Evolutionary conservation across 78 protist genomes (phyloP).

Genomic region (Dictyostelium citrinum): DNA sequence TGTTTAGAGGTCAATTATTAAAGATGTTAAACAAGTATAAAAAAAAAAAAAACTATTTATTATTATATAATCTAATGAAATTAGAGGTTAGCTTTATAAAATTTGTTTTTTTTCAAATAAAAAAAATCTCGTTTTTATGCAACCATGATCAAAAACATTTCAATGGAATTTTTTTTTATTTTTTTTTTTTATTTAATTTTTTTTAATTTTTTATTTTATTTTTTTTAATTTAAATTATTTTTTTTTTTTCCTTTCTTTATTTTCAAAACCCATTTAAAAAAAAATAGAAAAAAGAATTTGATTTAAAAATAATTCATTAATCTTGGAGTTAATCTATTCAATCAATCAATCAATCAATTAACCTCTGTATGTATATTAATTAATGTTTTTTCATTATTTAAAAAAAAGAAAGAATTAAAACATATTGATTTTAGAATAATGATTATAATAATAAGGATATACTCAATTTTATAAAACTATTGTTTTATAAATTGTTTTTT

Average conservation of each 20-base stretch:
- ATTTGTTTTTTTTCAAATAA: background rate
- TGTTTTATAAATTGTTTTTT: too few relatives aligned
- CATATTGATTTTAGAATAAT: background rate
- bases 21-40: conserved; percentile 22
- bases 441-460: background rate
- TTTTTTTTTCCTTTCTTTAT: background rate
- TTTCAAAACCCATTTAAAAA: background rate
- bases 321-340: background rate
- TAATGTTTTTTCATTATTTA: background rate
- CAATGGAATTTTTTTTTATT: background rate
- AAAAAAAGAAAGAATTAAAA: background rate
- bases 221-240: background rate
- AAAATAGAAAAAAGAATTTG: too few relatives aligned
- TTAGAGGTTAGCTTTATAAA: too few relatives aligned
- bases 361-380: background rate
- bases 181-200: background rate
- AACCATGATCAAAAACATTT: background rate
- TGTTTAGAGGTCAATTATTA: conserved; percentile 65
- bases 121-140: background rate
- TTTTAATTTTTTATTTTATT: background rate
- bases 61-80: too few relatives aligned
- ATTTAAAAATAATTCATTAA: background rate
- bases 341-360: too few relatives aligned
- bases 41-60: background rate
- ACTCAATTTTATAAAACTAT: background rate